Conservation (phyloP, 1,139 yeast species). For the Arxiozyma slooffiae region DNA sequence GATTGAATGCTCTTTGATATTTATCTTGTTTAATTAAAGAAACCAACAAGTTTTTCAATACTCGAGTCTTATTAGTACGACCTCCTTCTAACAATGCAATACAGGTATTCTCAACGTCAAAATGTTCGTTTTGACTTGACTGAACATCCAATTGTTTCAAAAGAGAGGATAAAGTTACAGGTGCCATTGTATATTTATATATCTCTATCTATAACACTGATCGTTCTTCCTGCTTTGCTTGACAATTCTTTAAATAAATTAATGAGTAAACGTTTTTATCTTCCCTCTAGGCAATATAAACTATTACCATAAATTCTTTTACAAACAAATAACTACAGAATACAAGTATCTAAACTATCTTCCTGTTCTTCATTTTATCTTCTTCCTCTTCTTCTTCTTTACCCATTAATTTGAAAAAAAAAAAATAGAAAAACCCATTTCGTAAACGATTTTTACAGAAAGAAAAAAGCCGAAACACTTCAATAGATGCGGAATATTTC, state of each 20-base stretch:
- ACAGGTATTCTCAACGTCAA: slow-evolving; percentile 39
- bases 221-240: not conserved
- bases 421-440: too few species aligned
- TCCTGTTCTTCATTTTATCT: too few species aligned
- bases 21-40: slow-evolving; percentile 66
- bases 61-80: slow-evolving; percentile 36
- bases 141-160: slow-evolving; percentile 40
- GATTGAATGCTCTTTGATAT: slow-evolving; percentile 46
- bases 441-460: not conserved
- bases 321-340: too few species aligned
- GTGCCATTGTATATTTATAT: slow-evolving; percentile 14
- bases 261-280: too few species aligned
- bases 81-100: slow-evolving; percentile 33
- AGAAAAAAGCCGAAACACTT: not conserved
- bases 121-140: slow-evolving; percentile 39
- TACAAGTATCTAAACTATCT: too few species aligned
- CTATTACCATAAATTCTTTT: too few species aligned
- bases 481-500: too few species aligned
- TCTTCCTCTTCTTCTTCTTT: not conserved
- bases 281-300: too few species aligned
- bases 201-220: not conserved
- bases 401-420: not conserved
- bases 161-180: slow-evolving; percentile 34
- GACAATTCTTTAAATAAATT: not conserved
- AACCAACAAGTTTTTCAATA: slow-evolving; percentile 49